Conservation (phyloP, 768 basidiomycete genomes). For the Mycena epipterygia region DNA sequence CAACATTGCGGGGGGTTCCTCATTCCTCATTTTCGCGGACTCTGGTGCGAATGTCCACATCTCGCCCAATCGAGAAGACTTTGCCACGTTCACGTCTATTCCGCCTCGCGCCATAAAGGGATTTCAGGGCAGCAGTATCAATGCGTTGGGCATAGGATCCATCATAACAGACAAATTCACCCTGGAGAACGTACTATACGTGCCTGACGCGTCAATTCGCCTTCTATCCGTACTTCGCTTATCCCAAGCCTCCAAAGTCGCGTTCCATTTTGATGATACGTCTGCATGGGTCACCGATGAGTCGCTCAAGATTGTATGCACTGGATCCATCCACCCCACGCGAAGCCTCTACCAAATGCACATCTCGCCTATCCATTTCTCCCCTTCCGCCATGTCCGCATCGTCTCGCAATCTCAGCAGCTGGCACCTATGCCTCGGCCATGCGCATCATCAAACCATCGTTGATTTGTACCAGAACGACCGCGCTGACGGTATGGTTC, state of each 20-base stretch:
- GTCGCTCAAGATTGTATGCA: background rate
- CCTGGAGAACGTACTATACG: background rate
- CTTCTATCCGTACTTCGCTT: constrained; percentile 14
- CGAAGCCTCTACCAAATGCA: constrained; percentile 16
- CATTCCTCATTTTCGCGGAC: too few relatives aligned
- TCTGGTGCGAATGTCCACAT: background rate
- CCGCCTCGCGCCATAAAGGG: background rate
- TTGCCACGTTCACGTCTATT: background rate
- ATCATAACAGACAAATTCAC: background rate
- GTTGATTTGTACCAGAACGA: background rate
- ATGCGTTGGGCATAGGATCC: constrained; percentile 4
- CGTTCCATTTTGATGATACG: background rate
- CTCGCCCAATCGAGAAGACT: background rate
- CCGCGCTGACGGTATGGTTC: constrained; percentile 15
- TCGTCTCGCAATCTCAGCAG: background rate
- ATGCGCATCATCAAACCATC: background rate
- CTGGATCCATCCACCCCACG: background rate
- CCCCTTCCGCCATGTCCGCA: background rate
- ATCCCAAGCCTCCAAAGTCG: background rate
- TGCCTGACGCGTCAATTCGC: background rate
- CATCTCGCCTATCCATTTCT: background rate
- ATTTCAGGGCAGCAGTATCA: constrained; percentile 7
- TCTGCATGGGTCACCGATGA: background rate
- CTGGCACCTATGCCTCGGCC: constrained; percentile 10
- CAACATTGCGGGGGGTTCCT: background rate